These are phyloP conservation scores for Nepenthes alata DNA, from an alignment of 179 eudicot genomes.

Conservation along the genomic window DNA sequence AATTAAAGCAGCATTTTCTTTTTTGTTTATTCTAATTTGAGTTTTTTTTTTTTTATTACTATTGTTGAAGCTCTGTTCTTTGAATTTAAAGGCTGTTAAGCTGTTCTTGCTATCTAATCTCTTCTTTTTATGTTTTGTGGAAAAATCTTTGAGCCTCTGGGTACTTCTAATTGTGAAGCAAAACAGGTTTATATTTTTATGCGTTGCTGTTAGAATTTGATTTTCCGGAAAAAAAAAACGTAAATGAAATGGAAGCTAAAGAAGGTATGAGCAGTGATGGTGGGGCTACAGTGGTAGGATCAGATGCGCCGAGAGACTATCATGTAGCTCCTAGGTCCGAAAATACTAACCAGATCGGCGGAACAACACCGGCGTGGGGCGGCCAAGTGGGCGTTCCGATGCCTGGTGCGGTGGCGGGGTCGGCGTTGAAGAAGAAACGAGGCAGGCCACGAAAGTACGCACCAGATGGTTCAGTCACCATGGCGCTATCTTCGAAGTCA, in stretches of 20 bases:
- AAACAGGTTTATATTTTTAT: neutral
- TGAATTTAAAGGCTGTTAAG: neutral
- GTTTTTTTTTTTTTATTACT: neutral
- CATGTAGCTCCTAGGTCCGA: conserved; percentile 60
- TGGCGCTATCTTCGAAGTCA: conserved; percentile 62
- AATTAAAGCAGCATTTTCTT: conserved; percentile 4
- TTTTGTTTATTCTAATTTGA: neutral
- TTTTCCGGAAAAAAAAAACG: neutral
- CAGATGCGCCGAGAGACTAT: conserved; percentile 83
- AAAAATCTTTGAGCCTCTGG: neutral
- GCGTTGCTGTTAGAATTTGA: conserved; percentile 11
- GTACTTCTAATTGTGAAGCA: neutral
- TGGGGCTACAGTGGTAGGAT: conserved; percentile 77
- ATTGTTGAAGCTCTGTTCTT: conserved; percentile 4
- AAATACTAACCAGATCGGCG: conserved; percentile 25
- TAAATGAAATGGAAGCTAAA: conserved; percentile 33
- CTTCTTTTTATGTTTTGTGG: too few relatives aligned
- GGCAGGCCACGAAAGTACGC: conserved; percentile 92
- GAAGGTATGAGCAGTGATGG: conserved; percentile 25
- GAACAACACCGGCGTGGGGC: conserved; percentile 24
- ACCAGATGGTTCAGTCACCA: conserved; percentile 52
- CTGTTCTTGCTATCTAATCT: neutral
- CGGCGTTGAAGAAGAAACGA: conserved; percentile 56
- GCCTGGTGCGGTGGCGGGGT: conserved; percentile 8
- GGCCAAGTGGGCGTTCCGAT: conserved; percentile 14